Evolutionary conservation across 2,329 filamentous ascomycete species (phyloP).

Genomic region (Blastomyces gilchristii): DNA sequence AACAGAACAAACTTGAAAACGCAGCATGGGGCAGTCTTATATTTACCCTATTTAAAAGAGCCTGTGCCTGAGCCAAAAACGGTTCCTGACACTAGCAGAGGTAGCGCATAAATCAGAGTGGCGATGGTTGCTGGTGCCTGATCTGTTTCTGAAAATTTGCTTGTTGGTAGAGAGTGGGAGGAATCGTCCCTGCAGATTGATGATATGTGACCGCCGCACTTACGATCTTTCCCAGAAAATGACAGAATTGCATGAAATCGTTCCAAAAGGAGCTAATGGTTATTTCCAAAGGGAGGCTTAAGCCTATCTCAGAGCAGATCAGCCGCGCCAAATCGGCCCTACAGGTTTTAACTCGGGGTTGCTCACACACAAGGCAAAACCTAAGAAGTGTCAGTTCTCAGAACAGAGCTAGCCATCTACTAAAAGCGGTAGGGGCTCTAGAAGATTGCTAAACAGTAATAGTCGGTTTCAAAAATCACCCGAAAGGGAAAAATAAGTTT

Average conservation of each 20-base stretch:
- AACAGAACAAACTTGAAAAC: constrained; percentile 18
- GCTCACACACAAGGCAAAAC: constrained; percentile 15
- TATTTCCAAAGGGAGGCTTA: constrained; percentile 11
- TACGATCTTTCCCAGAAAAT: neutral
- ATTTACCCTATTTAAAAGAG: neutral
- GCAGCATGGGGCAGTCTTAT: constrained; percentile 5
- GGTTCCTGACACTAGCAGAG: constrained; percentile 11
- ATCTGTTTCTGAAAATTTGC: constrained; percentile 16
- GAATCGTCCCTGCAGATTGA: neutral
- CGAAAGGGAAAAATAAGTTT: constrained; percentile 3
- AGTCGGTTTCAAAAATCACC: constrained; percentile 9
- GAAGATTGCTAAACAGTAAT: neutral
- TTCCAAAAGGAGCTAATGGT: constrained; percentile 5
- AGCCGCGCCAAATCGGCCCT: constrained; percentile 7
- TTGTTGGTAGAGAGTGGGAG: constrained; percentile 6
- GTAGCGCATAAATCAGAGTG: constrained; percentile 13
- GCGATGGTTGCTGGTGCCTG: constrained; percentile 13
- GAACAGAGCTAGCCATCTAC: constrained; percentile 3
- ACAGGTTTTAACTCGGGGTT: constrained; percentile 12
- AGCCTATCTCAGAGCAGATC: constrained; percentile 7
- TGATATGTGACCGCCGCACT: constrained; percentile 5
- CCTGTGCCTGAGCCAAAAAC: constrained; percentile 4
- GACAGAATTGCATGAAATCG: constrained; percentile 7
- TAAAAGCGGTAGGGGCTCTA: neutral
- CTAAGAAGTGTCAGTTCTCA: constrained; percentile 14